phyloP scores from a whole-genome alignment of 1,139 yeast genomes.

The Saccharomyces hybrid region DNA sequence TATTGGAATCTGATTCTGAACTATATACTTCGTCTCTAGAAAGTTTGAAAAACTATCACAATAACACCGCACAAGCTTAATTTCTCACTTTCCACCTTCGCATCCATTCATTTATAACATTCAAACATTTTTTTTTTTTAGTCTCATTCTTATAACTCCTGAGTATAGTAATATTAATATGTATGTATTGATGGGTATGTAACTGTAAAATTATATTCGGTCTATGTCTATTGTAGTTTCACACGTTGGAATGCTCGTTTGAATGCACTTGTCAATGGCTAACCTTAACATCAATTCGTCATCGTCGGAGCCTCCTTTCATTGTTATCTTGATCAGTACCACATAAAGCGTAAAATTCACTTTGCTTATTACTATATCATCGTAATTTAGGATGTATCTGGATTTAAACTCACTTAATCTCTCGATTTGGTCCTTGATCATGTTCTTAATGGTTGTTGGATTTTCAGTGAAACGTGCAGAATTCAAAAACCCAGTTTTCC shows the following conservation, averaged over 20 bases:
- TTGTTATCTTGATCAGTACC: conserved; percentile 45
- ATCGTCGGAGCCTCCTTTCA: conserved; percentile 65
- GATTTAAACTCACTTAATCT: conserved; percentile 45
- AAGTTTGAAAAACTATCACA: not conserved
- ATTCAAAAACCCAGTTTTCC: conserved; percentile 31
- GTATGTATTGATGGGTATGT: not conserved
- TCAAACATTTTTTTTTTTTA: not conserved
- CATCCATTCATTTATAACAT: not conserved
- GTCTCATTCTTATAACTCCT: not conserved
- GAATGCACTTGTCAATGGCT: conserved; percentile 46
- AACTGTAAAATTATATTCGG: conserved; percentile 14
- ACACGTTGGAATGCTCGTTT: conserved; percentile 29
- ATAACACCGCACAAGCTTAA: not conserved
- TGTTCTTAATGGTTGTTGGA: conserved; percentile 35
- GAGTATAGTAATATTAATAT: not conserved
- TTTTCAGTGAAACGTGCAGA: conserved; percentile 45
- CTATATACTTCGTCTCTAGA: not conserved
- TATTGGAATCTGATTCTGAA: not conserved
- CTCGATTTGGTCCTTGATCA: conserved; percentile 38
- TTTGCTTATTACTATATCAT: conserved; percentile 48
- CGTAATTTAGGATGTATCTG: conserved; percentile 37
- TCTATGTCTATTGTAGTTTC: conserved; percentile 62
- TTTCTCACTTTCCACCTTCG: not conserved
- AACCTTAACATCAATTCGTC: conserved; percentile 54
- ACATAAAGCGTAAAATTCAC: conserved; percentile 54